Percentiles rank a stretch among this genome's conserved stretches.
Conservation (phyloP, 2,329 filamentous ascomycete species). For the Stagonosporopsis chrysanthemi region DNA sequence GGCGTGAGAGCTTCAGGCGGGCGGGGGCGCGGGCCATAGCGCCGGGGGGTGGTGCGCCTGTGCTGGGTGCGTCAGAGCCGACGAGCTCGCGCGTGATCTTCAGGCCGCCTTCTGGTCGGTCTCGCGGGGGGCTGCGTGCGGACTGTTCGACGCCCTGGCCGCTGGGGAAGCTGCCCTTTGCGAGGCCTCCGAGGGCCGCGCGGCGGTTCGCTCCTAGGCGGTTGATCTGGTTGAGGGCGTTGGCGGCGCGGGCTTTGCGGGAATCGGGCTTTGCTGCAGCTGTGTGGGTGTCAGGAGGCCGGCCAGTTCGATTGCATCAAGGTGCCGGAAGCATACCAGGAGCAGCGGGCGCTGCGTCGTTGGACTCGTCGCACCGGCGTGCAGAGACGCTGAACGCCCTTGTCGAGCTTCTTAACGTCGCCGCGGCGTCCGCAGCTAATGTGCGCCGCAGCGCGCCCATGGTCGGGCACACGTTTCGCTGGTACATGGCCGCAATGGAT, state of each 20-base stretch:
- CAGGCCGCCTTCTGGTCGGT: conserved; percentile 31
- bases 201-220: conserved; percentile 33
- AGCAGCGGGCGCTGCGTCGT: conserved; percentile 24
- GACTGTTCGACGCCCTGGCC: conserved; percentile 23
- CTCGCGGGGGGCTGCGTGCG: conserved; percentile 6
- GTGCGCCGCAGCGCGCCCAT: conserved; percentile 40
- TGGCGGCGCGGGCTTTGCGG: conserved; percentile 36
- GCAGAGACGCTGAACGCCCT: conserved; percentile 39
- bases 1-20: conserved; percentile 30
- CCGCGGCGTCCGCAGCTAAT: conserved; percentile 28
- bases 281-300: conserved; percentile 20
- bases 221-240: conserved; percentile 37
- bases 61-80: not conserved
- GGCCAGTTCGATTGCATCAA: not conserved
- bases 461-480: conserved; percentile 46
- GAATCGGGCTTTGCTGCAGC: conserved; percentile 25
- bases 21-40: conserved; percentile 44
- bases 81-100: conserved; percentile 25
- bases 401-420: conserved; percentile 27
- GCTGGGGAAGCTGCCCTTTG: conserved; percentile 32
- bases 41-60: conserved; percentile 27
- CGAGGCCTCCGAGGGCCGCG: conserved; percentile 27
- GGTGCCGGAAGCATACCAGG: conserved; percentile 28
- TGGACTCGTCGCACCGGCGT: conserved; percentile 35
- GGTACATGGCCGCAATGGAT: conserved; percentile 44